Evolutionary conservation across 2,329 filamentous ascomycete species (phyloP), one percentile per base, ranked within the genome.

Genomic region (Phoma herbarum): DNA sequence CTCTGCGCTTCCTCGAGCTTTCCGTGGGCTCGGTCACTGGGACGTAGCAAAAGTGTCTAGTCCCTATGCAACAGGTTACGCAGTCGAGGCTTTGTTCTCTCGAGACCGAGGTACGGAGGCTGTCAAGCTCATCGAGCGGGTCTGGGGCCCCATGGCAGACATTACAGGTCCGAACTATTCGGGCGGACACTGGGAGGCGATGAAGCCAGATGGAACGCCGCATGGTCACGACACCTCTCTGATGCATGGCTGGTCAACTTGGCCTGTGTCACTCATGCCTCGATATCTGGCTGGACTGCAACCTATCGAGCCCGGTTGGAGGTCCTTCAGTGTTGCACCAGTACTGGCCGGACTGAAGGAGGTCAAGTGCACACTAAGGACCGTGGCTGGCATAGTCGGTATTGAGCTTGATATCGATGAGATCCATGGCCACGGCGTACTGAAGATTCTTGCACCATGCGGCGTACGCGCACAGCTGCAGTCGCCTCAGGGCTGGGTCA

Each of bases 211-310:
- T 45, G 58, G 58, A 1, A 53, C 53, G 43, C 58, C 58, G 1
- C 53, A 52, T 16, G 49, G 45, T 7, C 58, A 60, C 39, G 52
- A 60, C 28, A 57, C 53, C 11, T 60, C 58, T 14, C 58, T 60
- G 10, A 47, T 57, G 4, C 58, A 60, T 25, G 58, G 58, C 22
- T 60, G 58, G 58, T 60, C 58, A 20, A 60, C 58, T 5, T 60
- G 58, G 58, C 58, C 58, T n/a, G 58, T 60, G 9, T 60, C 48
- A n/a, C 52, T 60, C 2, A 39, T 60, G 52, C 58, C 58, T 12
- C 41, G 58, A 18, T 60, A 60, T 45, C 39, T 60, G 20, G 58
- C 58, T 12, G 58, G 58, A 3, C 18, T 57, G 22, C 45, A 60
- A 14, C 52, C 58, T 7, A 44, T 53, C 43, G 48, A 57, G 23